These are phyloP conservation scores for Funneliformis geosporum DNA, from an alignment of 192 early-diverging fungal genomes.

Conservation along the genomic window DNA sequence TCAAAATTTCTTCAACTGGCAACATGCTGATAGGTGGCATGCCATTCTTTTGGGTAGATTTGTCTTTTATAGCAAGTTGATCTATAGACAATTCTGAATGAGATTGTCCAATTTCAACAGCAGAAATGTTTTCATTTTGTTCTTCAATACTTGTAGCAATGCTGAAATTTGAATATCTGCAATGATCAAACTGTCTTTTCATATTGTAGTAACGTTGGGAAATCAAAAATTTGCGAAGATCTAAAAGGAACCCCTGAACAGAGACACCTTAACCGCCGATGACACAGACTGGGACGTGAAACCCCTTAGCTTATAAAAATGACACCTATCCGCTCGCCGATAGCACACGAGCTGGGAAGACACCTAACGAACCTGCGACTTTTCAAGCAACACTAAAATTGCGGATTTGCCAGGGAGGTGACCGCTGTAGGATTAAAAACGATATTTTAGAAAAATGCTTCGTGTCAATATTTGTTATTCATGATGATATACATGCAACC, in stretches of 20 bases:
- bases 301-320: too few species aligned
- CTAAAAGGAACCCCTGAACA: too few species aligned
- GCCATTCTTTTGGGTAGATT: neutral
- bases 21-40: slow-evolving; percentile 5
- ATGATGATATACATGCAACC: too few species aligned
- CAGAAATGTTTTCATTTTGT: too few species aligned
- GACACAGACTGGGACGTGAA: too few species aligned
- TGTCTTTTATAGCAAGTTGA: neutral
- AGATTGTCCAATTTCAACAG: slow-evolving; percentile 10
- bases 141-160: too few species aligned
- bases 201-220: neutral
- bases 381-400: slow-evolving; percentile 26
- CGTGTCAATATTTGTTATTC: too few species aligned
- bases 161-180: too few species aligned
- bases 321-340: too few species aligned
- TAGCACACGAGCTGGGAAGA: neutral
- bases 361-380: neutral
- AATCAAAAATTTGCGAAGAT: too few species aligned
- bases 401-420: slow-evolving; percentile 33
- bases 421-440: slow-evolving; percentile 8
- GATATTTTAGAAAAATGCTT: too few species aligned
- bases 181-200: neutral
- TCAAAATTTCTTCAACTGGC: slow-evolving; percentile 26
- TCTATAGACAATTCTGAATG: slow-evolving; percentile 5
- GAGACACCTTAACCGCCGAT: too few species aligned